Percentiles rank a stretch among this genome's conserved stretches.
Evolutionary conservation across 176 grass and related monocot species (phyloP).

Genomic region (Areca catechu): DNA sequence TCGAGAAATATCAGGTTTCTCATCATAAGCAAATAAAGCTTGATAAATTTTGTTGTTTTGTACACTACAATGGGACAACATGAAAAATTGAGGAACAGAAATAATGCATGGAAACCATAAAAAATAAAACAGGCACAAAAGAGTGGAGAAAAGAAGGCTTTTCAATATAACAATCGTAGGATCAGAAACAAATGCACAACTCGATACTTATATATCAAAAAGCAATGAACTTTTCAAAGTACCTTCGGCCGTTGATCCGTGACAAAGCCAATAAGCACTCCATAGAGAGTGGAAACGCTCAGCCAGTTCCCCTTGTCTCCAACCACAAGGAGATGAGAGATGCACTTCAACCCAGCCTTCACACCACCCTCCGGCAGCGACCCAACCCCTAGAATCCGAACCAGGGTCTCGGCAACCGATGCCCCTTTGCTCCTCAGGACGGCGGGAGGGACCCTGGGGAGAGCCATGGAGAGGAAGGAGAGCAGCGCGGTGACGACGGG

Average conservation of each 20-base stretch:
- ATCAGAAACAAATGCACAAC: too few species aligned
- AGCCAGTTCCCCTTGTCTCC: slow-evolving; percentile 66
- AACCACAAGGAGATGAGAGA: slow-evolving; percentile 48
- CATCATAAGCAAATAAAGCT: too few species aligned
- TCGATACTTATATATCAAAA: too few species aligned
- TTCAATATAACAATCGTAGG: too few species aligned
- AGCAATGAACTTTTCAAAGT: not conserved
- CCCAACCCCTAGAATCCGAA: slow-evolving; percentile 58
- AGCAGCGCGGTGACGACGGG: slow-evolving; percentile 48
- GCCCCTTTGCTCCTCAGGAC: slow-evolving; percentile 36
- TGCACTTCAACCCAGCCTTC: slow-evolving; percentile 67
- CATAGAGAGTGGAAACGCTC: slow-evolving; percentile 38
- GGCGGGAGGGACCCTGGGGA: slow-evolving; percentile 35
- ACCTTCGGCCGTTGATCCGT: slow-evolving; percentile 63
- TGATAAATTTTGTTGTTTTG: too few species aligned
- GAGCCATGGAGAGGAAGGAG: slow-evolving; percentile 44
- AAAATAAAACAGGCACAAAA: too few species aligned
- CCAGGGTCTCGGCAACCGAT: slow-evolving; percentile 44
- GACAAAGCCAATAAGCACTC: slow-evolving; percentile 37
- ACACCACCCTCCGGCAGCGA: slow-evolving; percentile 46
- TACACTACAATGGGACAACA: too few species aligned
- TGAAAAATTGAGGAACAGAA: too few species aligned
- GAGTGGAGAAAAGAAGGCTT: too few species aligned
- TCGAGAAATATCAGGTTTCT: too few species aligned
- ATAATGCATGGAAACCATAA: too few species aligned